Evolutionary conservation across 257 asterid genomes (phyloP), one percentile per base, ranked within the genome.

Genomic region (Solanum ossicruentum): DNA sequence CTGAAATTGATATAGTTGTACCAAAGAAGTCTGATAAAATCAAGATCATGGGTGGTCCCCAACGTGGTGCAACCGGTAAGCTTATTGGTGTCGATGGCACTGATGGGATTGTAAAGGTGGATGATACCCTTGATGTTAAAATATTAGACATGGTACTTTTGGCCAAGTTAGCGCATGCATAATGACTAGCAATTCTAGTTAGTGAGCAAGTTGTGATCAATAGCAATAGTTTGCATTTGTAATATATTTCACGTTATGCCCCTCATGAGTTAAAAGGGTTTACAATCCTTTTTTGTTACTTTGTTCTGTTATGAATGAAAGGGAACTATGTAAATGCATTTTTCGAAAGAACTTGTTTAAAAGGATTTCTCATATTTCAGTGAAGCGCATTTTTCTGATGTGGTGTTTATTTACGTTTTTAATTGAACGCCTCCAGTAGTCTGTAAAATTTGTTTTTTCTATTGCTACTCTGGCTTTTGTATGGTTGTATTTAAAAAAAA

Each of bases 21-120:
- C 99, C 99, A 8, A 92, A 94, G 81, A 95, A 95, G 90, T 89
- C 91, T 0, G 99, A 95, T 26, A 92, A 87, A 90, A 90, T 95
- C n/a, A 95, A 92, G 88, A 93, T 95, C 83, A 91, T 96, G 97
- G 97, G 99, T 5, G 98, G 98, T 12, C 89, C 91, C 6, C 93
- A 90, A 75, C 98, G 97, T 15, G 99, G 98, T 49, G 87, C 97
- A 26, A 92, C 93, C 0, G 97, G 99, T 69, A 96, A 92, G 88
- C 98, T 95, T 45, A 92, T 95, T 8, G 99, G 98, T 73, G 92
- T 96, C 15, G 98, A 96, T 84, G 98, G 98, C 49, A 90, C 94
- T 0, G 98, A 95, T 83, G 98, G 99, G 75, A 96, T 96, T 63
- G 97, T 95, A 39, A 96, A 96, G 89, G 89, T 93, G 67, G 98